Evolutionary conservation across 257 asterid species (phyloP), one percentile per base, ranked within the genome.

Genomic region (Catharanthus roseus): DNA sequence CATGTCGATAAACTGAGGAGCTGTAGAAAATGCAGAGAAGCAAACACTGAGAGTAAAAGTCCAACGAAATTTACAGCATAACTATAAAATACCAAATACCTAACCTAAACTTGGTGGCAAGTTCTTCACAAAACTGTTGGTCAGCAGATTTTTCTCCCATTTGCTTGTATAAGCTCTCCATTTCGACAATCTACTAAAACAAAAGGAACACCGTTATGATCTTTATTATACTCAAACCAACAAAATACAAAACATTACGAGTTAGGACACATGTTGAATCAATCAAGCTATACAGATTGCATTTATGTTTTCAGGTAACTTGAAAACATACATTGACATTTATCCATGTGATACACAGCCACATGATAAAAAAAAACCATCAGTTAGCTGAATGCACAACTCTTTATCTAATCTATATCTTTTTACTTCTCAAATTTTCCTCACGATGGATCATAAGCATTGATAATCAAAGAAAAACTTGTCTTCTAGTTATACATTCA

Each of bases 41-140:
- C 10, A 33, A 12, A 56, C 15, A 16, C 4, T 58, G 7, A 10
- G 1, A 19, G 7, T 34, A 5, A 61, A 16, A 34, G 23, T 49
- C 55, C 55, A 49, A 5, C 7, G 1, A 33, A 33, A 61, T 61
- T 61, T 62, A 10, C 0, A 34, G 29, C 21, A 34, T 41, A 61
- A 36, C 6, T 61, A 62, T 62, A 11, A 6, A 13, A 10, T 34
- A 18, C 26, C 7, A 61, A 34, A 34, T 28, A 26, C 18, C 81
- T 77, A 82, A 91, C 98, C 84, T 92, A 70, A 92, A 92, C 72
- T 89, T 87, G 70, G 74, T 78, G 3, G 96, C 86, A 68, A 93
- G 84, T 72, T 89, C 82, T 71, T 78, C 77, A 75, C 88, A 93
- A 66, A 87, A 67, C 75, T 74, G 85, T 64, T 77, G 82, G 75